Conservation (phyloP, 495 filamentous ascomycete species). For the Chaetomium fimeti region DNA sequence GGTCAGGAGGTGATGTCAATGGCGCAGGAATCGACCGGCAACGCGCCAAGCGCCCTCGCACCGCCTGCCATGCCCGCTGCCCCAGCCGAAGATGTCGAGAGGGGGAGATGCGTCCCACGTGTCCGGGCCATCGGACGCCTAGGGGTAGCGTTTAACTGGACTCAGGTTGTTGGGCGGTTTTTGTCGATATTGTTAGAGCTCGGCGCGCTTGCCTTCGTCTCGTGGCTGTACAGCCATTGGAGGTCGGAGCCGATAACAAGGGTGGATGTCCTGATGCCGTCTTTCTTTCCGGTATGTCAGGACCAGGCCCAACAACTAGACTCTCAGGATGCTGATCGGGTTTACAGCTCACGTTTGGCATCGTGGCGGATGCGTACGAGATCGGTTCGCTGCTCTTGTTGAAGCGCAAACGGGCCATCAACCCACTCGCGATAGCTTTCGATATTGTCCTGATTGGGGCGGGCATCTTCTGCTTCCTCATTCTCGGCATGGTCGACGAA, state of each 20-base stretch:
- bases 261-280: conserved; percentile 32
- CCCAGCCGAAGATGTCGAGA: not conserved
- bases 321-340: not conserved
- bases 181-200: conserved; percentile 22
- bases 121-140: conserved; percentile 10
- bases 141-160: conserved; percentile 26
- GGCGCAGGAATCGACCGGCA: not conserved
- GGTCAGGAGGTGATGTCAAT: not conserved
- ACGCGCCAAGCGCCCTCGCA: not conserved
- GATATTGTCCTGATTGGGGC: conserved; percentile 25
- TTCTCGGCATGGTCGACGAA: conserved; percentile 22
- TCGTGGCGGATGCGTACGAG: conserved; percentile 27
- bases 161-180: conserved; percentile 21
- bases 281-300: conserved; percentile 31
- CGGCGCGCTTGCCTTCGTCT: conserved; percentile 23
- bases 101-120: not conserved
- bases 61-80: not conserved
- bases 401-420: conserved; percentile 23
- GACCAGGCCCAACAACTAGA: not conserved
- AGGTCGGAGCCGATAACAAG: conserved; percentile 19
- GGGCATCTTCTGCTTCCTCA: conserved; percentile 32
- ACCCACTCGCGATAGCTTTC: conserved; percentile 25
- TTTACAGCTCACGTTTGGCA: conserved; percentile 19
- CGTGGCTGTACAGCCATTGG: conserved; percentile 28
- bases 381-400: conserved; percentile 25